A percentile compares a stretch with the other conserved stretches of the same genome.
phyloP scores from a whole-genome alignment of 1,284 basidiomycete species.

The Paramarasmius palmivorus region DNA sequence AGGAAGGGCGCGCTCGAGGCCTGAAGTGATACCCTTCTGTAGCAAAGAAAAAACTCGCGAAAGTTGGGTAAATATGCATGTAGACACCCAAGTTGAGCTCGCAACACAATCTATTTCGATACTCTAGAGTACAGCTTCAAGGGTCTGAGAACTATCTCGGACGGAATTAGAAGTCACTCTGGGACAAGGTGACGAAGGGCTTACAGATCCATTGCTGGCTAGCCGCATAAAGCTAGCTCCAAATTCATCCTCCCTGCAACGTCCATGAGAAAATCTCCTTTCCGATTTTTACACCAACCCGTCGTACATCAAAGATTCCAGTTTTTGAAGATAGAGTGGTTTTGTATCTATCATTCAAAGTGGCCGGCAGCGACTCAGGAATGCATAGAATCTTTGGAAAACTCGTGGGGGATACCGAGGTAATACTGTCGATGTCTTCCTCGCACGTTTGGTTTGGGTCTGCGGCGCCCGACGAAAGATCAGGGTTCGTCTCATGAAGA shows the following conservation, averaged over 20 bases:
- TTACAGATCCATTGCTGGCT: no score
- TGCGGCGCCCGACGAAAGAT: background rate
- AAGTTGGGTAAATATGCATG: no score
- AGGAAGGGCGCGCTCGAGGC: no score
- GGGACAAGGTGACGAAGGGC: no score
- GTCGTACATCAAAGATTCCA: constrained; percentile 49
- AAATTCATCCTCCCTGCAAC: constrained; percentile 29
- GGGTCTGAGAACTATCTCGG: no score
- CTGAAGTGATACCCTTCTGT: no score
- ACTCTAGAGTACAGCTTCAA: no score
- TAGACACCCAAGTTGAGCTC: no score
- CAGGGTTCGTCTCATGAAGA: background rate
- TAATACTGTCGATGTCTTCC: constrained; percentile 3
- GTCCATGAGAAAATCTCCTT: constrained; percentile 57
- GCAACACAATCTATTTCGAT: no score
- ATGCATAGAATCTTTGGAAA: constrained; percentile 54
- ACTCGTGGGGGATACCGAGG: constrained; percentile 5
- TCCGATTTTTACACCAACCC: constrained; percentile 64
- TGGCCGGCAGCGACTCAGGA: constrained; percentile 46
- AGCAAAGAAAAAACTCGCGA: no score
- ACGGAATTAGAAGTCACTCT: no score
- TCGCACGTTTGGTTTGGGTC: background rate
- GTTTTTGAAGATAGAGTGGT: constrained; percentile 39
- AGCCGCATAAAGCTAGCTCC: no score
- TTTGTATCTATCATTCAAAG: constrained; percentile 49